Percentiles rank a stretch among this genome's conserved stretches.
phyloP scores from a whole-genome alignment of 306 rosid species.

The Ziziphus jujuba region DNA sequence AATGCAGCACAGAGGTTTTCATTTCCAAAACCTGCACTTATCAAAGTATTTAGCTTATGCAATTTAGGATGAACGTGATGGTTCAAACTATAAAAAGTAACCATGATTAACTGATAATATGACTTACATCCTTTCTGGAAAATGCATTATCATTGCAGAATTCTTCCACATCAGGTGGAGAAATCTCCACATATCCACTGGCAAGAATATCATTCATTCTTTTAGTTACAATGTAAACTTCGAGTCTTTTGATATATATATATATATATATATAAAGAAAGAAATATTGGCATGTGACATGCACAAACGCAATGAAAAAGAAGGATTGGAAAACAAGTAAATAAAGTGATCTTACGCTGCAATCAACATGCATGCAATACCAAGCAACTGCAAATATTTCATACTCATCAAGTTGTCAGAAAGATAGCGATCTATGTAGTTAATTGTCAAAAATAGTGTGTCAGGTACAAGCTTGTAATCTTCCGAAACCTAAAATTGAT shows the following conservation, averaged over 20 bases:
- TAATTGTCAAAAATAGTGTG: slow-evolving; percentile 70
- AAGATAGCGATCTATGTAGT: slow-evolving; percentile 84
- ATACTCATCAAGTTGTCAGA: slow-evolving; percentile 68
- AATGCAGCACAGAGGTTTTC: slow-evolving; percentile 73
- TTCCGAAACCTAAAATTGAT: slow-evolving; percentile 64
- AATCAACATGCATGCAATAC: slow-evolving; percentile 84
- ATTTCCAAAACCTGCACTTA: slow-evolving; percentile 63
- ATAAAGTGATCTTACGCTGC: slow-evolving; percentile 65
- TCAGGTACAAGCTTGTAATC: slow-evolving; percentile 73
- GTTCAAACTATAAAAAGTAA: slow-evolving; percentile 10
- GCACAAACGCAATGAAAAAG: too few species aligned
- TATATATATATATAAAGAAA: slow-evolving; percentile 1
- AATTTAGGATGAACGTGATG: slow-evolving; percentile 4
- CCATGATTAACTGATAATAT: slow-evolving; percentile 5
- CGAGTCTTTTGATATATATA: neutral
- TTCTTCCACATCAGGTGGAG: slow-evolving; percentile 73
- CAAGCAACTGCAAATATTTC: slow-evolving; percentile 66
- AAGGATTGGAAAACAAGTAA: too few species aligned
- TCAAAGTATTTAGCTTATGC: slow-evolving; percentile 19
- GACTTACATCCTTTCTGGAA: slow-evolving; percentile 62
- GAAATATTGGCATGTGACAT: neutral
- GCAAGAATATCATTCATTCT: slow-evolving; percentile 12
- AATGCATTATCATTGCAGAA: slow-evolving; percentile 80
- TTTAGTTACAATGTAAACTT: neutral
- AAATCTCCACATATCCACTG: slow-evolving; percentile 90